These are phyloP conservation scores for Apophysomyces elegans DNA, from an alignment of 371 early-diverging fungal genomes.

Conservation along the genomic window DNA sequence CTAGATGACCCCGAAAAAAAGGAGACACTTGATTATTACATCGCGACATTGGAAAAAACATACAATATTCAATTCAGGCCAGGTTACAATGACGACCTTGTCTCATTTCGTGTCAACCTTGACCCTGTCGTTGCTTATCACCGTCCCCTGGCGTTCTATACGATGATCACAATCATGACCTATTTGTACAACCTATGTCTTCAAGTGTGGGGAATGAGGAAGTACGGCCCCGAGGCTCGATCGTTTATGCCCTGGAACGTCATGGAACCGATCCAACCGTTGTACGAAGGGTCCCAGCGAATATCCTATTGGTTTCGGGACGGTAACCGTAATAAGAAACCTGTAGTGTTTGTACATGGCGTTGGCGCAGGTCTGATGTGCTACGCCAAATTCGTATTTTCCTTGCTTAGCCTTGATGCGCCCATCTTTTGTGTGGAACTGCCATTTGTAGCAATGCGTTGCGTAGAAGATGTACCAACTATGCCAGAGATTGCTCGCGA, in stretches of 20 bases:
- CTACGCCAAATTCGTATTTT: constrained; percentile 56
- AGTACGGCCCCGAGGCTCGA: constrained; percentile 40
- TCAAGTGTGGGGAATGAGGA: constrained; percentile 38
- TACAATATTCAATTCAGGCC: constrained; percentile 48
- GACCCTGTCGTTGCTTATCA: constrained; percentile 72
- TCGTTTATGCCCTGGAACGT: constrained; percentile 33
- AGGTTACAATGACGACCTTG: constrained; percentile 62
- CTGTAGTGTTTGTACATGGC: constrained; percentile 77
- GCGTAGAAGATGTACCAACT: constrained; percentile 62
- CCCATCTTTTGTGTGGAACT: constrained; percentile 73
- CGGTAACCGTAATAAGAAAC: constrained; percentile 51
- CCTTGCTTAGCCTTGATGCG: constrained; percentile 46
- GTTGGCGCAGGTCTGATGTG: constrained; percentile 69
- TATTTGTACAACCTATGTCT: constrained; percentile 23
- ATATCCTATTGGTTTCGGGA: constrained; percentile 60
- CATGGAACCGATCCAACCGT: constrained; percentile 28
- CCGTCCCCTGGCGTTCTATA: constrained; percentile 68
- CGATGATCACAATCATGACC: constrained; percentile 33
- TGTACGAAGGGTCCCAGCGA: constrained; percentile 15
- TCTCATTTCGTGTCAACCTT: constrained; percentile 59
- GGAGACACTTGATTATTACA: constrained; percentile 51
- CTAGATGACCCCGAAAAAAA: constrained; percentile 33
- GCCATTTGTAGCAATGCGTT: constrained; percentile 71
- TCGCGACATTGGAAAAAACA: constrained; percentile 47
- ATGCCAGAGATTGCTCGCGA: constrained; percentile 65